phyloP scores from a whole-genome alignment of 2,329 filamentous ascomycete genomes.

The Paracorniculantispora psalliotae region DNA sequence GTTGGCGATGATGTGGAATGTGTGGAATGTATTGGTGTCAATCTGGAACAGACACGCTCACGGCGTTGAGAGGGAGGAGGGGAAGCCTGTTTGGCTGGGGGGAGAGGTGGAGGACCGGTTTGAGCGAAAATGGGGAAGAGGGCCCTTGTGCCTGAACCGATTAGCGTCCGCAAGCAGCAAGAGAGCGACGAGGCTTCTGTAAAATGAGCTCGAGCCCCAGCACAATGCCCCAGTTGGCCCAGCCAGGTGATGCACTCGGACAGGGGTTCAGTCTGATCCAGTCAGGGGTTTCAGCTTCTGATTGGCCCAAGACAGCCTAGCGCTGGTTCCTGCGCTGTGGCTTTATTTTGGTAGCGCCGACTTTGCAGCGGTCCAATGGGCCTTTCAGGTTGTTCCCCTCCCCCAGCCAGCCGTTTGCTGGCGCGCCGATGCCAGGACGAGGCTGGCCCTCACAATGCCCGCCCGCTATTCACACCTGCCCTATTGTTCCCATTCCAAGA shows the following conservation, averaged over 20 bases:
- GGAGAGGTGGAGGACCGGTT: background rate
- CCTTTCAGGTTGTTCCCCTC: background rate
- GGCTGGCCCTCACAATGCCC: background rate
- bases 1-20: background rate
- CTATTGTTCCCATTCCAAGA: constrained; percentile 1
- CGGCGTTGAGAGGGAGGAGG: background rate
- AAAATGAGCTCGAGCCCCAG: background rate
- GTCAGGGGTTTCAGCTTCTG: constrained; percentile 13
- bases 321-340: background rate
- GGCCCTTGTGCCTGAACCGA: background rate
- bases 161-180: constrained; percentile 5
- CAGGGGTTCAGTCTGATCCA: background rate
- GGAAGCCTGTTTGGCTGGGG: background rate
- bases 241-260: constrained; percentile 14
- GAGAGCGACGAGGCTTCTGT: background rate
- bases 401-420: background rate
- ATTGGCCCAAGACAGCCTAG: constrained; percentile 10
- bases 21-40: constrained; percentile 7
- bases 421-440: constrained; percentile 8
- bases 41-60: constrained; percentile 1
- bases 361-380: background rate
- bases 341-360: background rate
- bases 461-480: background rate
- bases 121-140: background rate
- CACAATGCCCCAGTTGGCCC: constrained; percentile 3